These are phyloP conservation scores for Blastocystis sp. DNA, from an alignment of 352 stramenopile genomes.

Conservation along the genomic window DNA sequence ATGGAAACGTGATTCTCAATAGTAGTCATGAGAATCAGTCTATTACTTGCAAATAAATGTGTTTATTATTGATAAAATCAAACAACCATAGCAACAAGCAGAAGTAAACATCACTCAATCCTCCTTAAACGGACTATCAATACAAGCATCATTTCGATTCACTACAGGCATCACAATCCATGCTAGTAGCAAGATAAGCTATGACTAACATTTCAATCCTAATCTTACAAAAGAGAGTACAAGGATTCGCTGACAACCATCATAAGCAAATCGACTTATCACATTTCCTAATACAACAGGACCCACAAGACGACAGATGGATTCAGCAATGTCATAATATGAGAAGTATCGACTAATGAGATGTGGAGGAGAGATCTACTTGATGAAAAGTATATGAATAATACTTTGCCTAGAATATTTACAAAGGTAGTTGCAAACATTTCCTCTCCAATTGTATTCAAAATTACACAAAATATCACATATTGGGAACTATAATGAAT, in stretches of 20 bases:
- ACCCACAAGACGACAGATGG: constrained; percentile 26
- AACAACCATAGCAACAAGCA: too few species aligned
- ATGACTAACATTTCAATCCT: not conserved
- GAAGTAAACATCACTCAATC: not conserved
- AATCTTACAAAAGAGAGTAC: not conserved
- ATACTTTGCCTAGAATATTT: not conserved
- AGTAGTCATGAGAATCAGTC: constrained; percentile 1
- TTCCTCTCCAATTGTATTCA: constrained; percentile 46
- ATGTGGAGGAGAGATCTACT: not conserved
- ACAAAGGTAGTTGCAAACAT: constrained; percentile 49
- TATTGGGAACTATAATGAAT: constrained; percentile 21
- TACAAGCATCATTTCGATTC: not conserved
- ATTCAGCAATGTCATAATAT: constrained; percentile 43
- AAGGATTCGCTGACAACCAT: not conserved
- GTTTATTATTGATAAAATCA: not conserved
- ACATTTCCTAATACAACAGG: constrained; percentile 7
- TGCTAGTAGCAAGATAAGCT: not conserved
- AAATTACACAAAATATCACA: constrained; percentile 2
- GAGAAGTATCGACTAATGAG: not conserved
- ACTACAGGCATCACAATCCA: constrained; percentile 37
- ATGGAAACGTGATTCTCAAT: constrained; percentile 38
- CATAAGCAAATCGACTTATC: not conserved
- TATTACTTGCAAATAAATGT: not conserved
- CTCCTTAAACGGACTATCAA: not conserved
- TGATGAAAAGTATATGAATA: not conserved